Conservation (phyloP, 768 basidiomycete genomes). For the Cystobasidiopsis lactophilus region DNA sequence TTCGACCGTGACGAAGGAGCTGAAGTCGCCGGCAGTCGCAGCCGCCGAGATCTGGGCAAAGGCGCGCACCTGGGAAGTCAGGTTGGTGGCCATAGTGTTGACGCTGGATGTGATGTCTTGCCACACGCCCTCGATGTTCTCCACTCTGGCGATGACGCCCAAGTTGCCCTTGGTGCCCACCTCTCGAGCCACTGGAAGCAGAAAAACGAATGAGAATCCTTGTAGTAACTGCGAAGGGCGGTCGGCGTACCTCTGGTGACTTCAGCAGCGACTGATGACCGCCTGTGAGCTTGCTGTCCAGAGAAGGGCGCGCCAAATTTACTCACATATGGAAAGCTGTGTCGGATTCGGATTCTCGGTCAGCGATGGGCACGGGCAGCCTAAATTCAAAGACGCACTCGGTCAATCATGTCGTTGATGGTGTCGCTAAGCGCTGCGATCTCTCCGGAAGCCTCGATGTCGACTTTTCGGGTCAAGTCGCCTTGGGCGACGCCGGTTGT, state of each 20-base stretch:
- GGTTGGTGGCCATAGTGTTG: slow-evolving; percentile 89
- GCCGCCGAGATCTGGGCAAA: slow-evolving; percentile 97
- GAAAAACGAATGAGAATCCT: neutral
- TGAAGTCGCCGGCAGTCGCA: slow-evolving; percentile 96
- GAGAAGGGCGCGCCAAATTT: slow-evolving; percentile 16
- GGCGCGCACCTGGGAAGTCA: slow-evolving; percentile 95
- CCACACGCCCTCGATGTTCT: slow-evolving; percentile 94
- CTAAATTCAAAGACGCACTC: slow-evolving; percentile 29
- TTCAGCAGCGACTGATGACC: slow-evolving; percentile 50
- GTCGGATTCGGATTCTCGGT: too few species aligned
- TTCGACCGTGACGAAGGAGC: slow-evolving; percentile 95
- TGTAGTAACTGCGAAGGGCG: neutral
- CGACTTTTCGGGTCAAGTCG: slow-evolving; percentile 80
- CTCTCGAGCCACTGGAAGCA: slow-evolving; percentile 64
- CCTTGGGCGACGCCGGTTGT: slow-evolving; percentile 90
- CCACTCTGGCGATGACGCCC: slow-evolving; percentile 90
- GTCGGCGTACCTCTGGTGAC: slow-evolving; percentile 34
- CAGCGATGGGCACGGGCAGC: too few species aligned
- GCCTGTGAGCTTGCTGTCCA: too few species aligned
- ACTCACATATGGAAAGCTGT: slow-evolving; percentile 8
- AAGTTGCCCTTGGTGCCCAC: slow-evolving; percentile 98
- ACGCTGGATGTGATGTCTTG: slow-evolving; percentile 90
- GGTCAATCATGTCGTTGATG: slow-evolving; percentile 72
- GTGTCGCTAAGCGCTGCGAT: slow-evolving; percentile 91
- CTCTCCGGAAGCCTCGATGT: slow-evolving; percentile 79